These are phyloP conservation scores for Fraxinus angustifolia DNA, from an alignment of 305 asterid genomes.

Conservation along the genomic window DNA sequence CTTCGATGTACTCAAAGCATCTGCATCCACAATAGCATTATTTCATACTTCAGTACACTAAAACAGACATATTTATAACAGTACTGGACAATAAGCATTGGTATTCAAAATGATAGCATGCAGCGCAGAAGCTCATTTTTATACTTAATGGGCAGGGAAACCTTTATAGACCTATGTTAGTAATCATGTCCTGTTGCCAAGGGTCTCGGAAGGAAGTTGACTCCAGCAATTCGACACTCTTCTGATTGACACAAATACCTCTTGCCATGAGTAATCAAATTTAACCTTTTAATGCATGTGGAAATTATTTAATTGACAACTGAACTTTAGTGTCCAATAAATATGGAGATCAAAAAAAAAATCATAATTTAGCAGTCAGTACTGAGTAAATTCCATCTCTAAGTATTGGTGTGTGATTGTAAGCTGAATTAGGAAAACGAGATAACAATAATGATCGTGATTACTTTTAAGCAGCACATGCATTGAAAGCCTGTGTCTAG, in stretches of 20 bases:
- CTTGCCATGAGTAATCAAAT: background rate
- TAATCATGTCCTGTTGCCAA: background rate
- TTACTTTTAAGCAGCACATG: background rate
- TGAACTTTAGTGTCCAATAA: background rate
- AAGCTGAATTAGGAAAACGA: background rate
- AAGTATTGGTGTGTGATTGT: background rate
- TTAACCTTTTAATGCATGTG: background rate
- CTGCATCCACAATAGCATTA: conserved; percentile 43
- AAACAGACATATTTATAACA: background rate
- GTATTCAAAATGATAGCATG: conserved; percentile 9
- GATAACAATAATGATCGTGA: background rate
- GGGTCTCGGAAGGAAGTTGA: background rate
- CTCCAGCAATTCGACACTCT: background rate
- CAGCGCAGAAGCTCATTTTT: background rate
- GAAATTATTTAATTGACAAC: background rate
- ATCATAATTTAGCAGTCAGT: background rate
- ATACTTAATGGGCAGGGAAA: conserved; percentile 11
- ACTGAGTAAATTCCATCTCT: background rate
- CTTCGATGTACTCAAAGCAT: conserved; percentile 89
- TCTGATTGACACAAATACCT: background rate
- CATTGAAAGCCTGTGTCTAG: background rate
- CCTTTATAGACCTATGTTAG: background rate
- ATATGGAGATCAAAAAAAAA: background rate
- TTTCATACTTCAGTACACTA: conserved; percentile 17
- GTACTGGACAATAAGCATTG: background rate